A percentile compares a stretch with the other conserved stretches of the same genome.
These are phyloP conservation scores for Candida ponderosae DNA, from an alignment of 805 yeast species.

Conservation along the genomic window DNA sequence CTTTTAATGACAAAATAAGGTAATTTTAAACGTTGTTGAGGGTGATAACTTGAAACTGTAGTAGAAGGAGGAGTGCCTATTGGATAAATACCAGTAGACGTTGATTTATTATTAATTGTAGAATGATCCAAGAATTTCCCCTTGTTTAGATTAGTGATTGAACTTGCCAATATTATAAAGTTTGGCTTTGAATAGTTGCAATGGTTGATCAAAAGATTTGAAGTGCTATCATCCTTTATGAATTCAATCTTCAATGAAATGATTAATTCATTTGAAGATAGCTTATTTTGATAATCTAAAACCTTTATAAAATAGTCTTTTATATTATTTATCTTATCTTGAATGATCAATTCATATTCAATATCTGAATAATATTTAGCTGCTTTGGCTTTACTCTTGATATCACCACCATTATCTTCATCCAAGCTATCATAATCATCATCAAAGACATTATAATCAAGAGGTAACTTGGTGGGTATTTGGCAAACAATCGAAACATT, in stretches of 20 bases:
- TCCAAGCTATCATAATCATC: conserved; percentile 8
- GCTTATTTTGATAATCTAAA: conserved; percentile 6
- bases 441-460: conserved; percentile 6
- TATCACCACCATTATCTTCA: conserved; percentile 1
- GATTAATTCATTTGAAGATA: conserved; percentile 9
- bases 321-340: conserved; percentile 7
- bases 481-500: conserved; percentile 13
- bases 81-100: background rate
- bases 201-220: conserved; percentile 9
- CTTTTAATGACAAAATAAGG: conserved; percentile 13
- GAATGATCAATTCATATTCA: conserved; percentile 2
- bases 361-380: too few species aligned
- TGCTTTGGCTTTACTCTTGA: conserved; percentile 1
- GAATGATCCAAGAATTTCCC: background rate
- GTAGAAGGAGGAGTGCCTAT: too few species aligned
- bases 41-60: too few species aligned
- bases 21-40: conserved; percentile 8
- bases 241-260: conserved; percentile 16
- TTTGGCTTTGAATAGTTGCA: conserved; percentile 14
- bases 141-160: conserved; percentile 2
- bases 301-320: conserved; percentile 7
- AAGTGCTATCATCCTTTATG: conserved; percentile 11
- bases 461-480: conserved; percentile 11
- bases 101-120: background rate
- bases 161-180: conserved; percentile 10